phyloP scores from a whole-genome alignment of 208 protist genomes.

The Wallacemonas sp. region DNA sequence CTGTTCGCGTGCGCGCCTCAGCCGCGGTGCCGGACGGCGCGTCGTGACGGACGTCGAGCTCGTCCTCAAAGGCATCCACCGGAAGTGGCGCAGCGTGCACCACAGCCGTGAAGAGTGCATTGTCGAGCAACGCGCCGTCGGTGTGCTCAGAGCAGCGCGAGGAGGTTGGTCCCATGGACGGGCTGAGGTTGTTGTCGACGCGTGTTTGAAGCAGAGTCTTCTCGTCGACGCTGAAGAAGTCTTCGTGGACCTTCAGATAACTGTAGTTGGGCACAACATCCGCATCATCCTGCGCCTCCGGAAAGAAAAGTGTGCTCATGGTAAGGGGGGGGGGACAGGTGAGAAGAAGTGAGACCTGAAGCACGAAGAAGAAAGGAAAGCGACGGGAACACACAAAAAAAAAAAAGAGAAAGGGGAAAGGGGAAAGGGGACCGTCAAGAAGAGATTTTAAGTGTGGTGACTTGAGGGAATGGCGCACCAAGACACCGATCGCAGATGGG shows the following conservation, averaged over 20 bases:
- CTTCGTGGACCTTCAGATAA: constrained; percentile 12
- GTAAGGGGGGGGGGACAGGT: background rate
- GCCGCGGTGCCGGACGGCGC: background rate
- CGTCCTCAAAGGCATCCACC: background rate
- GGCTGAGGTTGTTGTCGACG: background rate
- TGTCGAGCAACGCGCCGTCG: background rate
- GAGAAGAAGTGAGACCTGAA: background rate
- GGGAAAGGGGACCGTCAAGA: too few relatives aligned
- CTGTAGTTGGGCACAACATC: constrained; percentile 15
- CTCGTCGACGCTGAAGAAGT: constrained; percentile 6
- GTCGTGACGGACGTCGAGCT: background rate
- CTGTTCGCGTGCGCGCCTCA: background rate
- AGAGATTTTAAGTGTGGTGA: too few relatives aligned
- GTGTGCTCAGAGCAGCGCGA: background rate
- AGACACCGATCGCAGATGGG: too few relatives aligned
- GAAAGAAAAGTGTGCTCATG: background rate
- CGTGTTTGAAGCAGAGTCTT: background rate
- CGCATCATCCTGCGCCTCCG: background rate
- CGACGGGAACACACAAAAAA: constrained; percentile 11
- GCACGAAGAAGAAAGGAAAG: background rate
- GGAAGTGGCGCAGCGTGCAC: background rate
- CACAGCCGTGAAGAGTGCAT: background rate
- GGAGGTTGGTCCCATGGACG: constrained; percentile 14
- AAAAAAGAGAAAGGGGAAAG: background rate
- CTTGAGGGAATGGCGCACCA: too few relatives aligned